Evolutionary conservation across 2,329 filamentous ascomycete species (phyloP), one percentile per base, ranked within the genome.

Genomic region (Aspergillus chevalieri): DNA sequence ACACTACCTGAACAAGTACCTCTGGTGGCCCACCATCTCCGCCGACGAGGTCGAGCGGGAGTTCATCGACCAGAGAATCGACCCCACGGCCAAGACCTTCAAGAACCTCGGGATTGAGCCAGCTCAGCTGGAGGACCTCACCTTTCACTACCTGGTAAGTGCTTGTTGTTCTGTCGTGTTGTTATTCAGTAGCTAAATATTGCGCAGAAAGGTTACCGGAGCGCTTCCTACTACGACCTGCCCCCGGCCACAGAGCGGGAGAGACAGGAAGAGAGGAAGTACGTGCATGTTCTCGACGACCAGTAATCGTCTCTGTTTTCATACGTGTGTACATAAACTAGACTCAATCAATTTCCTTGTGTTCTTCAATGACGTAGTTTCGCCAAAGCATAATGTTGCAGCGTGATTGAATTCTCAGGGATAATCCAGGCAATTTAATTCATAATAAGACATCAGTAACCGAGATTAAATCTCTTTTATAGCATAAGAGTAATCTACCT

Each of bases 181-280:
- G 46, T 36, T 17, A 33, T 19, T 41, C 34, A 42, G 44, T 19
- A 44, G 45, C 57, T 64, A 49, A 64, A 47, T 33, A 30, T 47
- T 22, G 41, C 58, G 58, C 61, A 92, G 88, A 87, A 94, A 87
- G 86, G 84, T 70, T 96, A 89, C 79, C 86, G 93, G 67, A 92
- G 87, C 73, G 82, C 86, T 50, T 82, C 84, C 63, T 93, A 85
- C 81, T 95, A 94, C 72, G 92, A 98, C 68, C 79, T 97, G 58
- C 93, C 93, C 46, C 92, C 93, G 44, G 85, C 92, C 64, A 96
- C 92, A 30, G 92, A 96, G 76, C 87, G 86, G 72, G 93, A 98
- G 79, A 93, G 85, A 80, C 80, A 82, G 63, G 91, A 97, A 72
- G 91, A 97, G 74, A 93, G 85, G 81, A 93, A 96, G 79, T 98